Conservation (phyloP, 129 eudicot genomes). For the Centella asiatica region DNA sequence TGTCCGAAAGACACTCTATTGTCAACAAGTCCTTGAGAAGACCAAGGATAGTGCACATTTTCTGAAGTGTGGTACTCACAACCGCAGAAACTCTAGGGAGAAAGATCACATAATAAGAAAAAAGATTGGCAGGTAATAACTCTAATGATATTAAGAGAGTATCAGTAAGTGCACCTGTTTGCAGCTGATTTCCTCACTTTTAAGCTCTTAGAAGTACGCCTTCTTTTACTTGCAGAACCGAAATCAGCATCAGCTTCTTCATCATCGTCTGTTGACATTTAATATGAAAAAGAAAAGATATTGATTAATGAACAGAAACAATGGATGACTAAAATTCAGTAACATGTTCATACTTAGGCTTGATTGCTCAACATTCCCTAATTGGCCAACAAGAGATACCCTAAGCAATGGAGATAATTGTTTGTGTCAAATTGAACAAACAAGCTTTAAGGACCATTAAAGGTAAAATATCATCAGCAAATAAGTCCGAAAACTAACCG, state of each 20-base stretch:
- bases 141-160: neutral
- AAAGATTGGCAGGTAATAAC: neutral
- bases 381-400: neutral
- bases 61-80: conserved; percentile 63
- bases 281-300: conserved; percentile 1
- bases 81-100: conserved; percentile 59
- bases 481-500: conserved; percentile 22
- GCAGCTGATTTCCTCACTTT: conserved; percentile 59
- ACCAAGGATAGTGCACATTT: conserved; percentile 74
- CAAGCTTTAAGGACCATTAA: conserved; percentile 5
- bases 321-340: neutral
- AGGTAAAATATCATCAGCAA: neutral
- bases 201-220: conserved; percentile 61
- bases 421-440: conserved; percentile 4
- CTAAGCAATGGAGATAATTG: neutral
- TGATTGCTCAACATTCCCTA: neutral
- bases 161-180: conserved; percentile 41
- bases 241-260: conserved; percentile 49
- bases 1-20: conserved; percentile 82
- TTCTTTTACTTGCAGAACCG: conserved; percentile 77
- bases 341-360: neutral
- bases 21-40: conserved; percentile 66
- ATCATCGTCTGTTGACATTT: conserved; percentile 57
- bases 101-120: conserved; percentile 13
- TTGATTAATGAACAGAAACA: neutral